Base-by-base conservation (phyloP, 1,139 yeast genomes). In the Hemisphaericaspora xylofermentans region DNA sequence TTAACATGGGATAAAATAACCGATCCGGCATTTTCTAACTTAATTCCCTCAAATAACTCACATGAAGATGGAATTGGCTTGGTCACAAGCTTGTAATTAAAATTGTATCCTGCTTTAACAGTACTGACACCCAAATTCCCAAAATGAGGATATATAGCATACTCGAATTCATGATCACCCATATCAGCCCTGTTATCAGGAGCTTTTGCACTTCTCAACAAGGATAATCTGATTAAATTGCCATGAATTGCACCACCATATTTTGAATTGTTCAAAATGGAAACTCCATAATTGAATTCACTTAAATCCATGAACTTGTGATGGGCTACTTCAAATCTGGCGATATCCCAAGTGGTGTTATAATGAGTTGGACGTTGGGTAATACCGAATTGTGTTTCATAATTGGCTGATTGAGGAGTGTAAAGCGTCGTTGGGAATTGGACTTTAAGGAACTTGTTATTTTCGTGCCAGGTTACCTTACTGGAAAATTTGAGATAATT, bases 221-320 rank as follows among this genome's bases (percentile, higher is more conserved):
- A 68, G 1, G 95, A 87, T 43, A 93, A 71, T 39, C 96, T 78
- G 79, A 91, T 87, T 54, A 82, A 66, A 53, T 88, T 88, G 17
- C 98, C 98, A 56, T 88, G 97, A 16, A 91, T 82, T 1, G 95
- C 77, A 49, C 88, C 95, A 12, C 98, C 98, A 56, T 89, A 93
- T 64, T 93, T 93, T 60, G 82, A 76, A 63, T 88, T 84, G 60
- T 91, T 93, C 54, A 93, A 61, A 19, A 93, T 65, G 0, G 95
- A 76, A n/a, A 89, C 95, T 55, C 98, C 98, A 57, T 88, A 89
- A 47, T 78, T 79, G 61, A 70, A 78, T 55, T 88, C 98, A 28
- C 95, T 84, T 56, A 87, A 81, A 59, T 93, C 98, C 58, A 94
- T 91, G 68, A 88, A 93, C 58, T 88, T 87, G 63, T 93, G 98